phyloP scores from a whole-genome alignment of 2,329 filamentous ascomycete genomes.

The Aspergillus piperis region DNA sequence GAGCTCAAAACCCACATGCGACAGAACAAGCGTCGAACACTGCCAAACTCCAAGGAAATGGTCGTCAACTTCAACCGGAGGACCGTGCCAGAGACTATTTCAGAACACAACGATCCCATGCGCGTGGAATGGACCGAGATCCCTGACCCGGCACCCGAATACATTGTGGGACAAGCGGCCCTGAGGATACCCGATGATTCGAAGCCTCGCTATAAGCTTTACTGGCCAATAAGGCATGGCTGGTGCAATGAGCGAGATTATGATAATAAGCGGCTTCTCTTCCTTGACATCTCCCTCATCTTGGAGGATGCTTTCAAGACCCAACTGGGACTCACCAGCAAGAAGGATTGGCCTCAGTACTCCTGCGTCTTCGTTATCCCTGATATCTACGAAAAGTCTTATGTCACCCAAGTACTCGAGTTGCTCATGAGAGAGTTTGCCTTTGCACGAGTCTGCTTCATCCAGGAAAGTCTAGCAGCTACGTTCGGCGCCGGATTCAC shows the following conservation, averaged over 20 bases:
- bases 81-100: conserved; percentile 80
- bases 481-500: conserved; percentile 95
- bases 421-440: conserved; percentile 87
- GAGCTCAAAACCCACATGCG: conserved; percentile 91
- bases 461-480: conserved; percentile 92
- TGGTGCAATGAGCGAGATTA: conserved; percentile 93
- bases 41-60: conserved; percentile 96
- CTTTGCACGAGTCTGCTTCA: conserved; percentile 86
- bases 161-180: conserved; percentile 79
- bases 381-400: conserved; percentile 92
- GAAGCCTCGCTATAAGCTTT: conserved; percentile 83
- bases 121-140: conserved; percentile 96
- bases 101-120: conserved; percentile 90
- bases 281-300: conserved; percentile 83
- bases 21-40: conserved; percentile 86
- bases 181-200: conserved; percentile 87
- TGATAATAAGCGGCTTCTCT: conserved; percentile 72
- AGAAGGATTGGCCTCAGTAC: conserved; percentile 84
- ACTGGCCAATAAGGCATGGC: conserved; percentile 86
- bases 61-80: conserved; percentile 92
- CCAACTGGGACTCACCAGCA: conserved; percentile 76
- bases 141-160: conserved; percentile 65
- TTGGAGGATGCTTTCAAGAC: conserved; percentile 81
- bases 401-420: conserved; percentile 80
- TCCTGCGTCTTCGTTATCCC: conserved; percentile 97